Conservation (phyloP, 345 rosid genomes). For the Eucalyptus marginata region DNA sequence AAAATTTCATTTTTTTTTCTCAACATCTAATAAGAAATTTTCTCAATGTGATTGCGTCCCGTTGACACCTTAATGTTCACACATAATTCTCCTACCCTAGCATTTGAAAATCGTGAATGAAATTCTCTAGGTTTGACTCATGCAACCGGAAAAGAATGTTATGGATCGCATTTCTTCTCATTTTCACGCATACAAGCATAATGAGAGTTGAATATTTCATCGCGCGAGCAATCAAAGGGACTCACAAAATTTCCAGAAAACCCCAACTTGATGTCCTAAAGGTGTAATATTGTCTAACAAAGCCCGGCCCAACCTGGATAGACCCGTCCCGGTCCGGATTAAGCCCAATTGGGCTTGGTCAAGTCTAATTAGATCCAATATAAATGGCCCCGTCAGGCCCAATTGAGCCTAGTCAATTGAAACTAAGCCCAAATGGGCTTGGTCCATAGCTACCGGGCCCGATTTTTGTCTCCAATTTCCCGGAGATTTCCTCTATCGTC, state of each 20-base stretch:
- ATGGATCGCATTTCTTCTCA: not conserved
- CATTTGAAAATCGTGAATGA: not conserved
- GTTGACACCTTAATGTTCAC: not conserved
- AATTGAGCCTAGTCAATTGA: not conserved
- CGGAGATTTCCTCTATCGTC: not conserved
- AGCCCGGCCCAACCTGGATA: not conserved
- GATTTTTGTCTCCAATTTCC: not conserved
- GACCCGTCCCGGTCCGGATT: not conserved
- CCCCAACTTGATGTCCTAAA: not conserved
- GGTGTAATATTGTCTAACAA: not conserved
- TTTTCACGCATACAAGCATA: not conserved
- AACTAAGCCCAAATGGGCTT: not conserved
- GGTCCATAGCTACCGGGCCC: not conserved
- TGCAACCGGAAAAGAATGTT: not conserved
- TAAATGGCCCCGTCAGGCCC: not conserved
- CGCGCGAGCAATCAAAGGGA: not conserved
- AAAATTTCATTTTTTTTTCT: not conserved
- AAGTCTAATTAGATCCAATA: not conserved
- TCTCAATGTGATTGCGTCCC: fast-evolving
- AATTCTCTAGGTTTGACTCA: not conserved
- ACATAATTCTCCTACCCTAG: not conserved
- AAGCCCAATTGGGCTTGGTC: not conserved
- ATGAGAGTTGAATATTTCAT: not conserved
- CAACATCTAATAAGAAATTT: too few relatives aligned
- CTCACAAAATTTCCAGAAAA: not conserved